These are phyloP conservation scores for Protea cynaroides DNA, from an alignment of 164 flowering plant genomes.

Conservation along the genomic window DNA sequence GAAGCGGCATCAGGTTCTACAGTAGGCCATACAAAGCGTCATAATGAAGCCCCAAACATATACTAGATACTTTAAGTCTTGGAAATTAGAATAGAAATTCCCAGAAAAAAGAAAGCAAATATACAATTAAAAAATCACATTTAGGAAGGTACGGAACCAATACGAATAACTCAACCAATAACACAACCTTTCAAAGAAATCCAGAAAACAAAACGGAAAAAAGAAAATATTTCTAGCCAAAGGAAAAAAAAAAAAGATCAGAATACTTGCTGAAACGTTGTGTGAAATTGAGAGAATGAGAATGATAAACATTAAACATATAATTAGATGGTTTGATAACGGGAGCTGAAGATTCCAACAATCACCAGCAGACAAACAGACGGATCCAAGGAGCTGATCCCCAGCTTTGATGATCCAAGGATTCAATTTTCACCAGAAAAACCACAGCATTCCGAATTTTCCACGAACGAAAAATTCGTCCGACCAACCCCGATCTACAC, in stretches of 20 bases:
- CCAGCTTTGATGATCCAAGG: slow-evolving; percentile 1
- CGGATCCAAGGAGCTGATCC: background rate
- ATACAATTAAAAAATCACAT: too few species aligned
- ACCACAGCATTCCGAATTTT: background rate
- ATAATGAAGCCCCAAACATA: background rate
- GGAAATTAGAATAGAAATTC: background rate
- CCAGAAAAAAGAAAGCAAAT: background rate
- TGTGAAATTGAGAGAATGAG: background rate
- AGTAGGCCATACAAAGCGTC: background rate
- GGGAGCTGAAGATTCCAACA: background rate
- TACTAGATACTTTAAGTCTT: background rate
- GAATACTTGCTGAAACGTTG: background rate
- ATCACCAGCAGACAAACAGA: too few species aligned
- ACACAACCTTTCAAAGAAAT: too few species aligned
- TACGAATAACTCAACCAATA: too few species aligned
- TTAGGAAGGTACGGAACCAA: too few species aligned
- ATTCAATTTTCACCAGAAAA: background rate
- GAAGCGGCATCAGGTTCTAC: slow-evolving; percentile 14
- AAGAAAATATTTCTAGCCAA: too few species aligned
- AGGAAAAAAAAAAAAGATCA: too few species aligned
- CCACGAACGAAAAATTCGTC: background rate
- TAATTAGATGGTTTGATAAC: too few species aligned
- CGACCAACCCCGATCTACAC: background rate
- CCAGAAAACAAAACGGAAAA: too few species aligned
- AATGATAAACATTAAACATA: too few species aligned